Base-by-base conservation (phyloP, 495 filamentous ascomycete species). In the Aspergillus nidulans region DNA sequence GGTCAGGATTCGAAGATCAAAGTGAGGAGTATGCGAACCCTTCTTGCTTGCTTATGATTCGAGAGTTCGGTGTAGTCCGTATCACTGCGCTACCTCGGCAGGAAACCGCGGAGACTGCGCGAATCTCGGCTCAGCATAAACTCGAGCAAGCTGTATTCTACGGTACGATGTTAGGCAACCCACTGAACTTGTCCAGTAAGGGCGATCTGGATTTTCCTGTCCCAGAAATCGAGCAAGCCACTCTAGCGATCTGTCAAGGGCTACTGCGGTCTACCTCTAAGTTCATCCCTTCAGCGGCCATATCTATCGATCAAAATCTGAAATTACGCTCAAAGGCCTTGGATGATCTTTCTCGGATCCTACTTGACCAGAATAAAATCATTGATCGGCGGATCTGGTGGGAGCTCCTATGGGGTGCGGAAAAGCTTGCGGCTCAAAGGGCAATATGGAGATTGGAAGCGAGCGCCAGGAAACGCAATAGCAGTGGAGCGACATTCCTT, bases 121-220 rank as follows among this genome's bases (percentile, higher is more conserved):
- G 68, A 21, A 77, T 92, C 18, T 90, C 89, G 1, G 87, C 89
- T 7, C 91, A 88, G 65, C 88, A 83, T 64, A 97, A 92, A 68
- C 77, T 99, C 40, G 91, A 96, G 62, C 92, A 97, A 67, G 92
- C 92, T 13, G 85, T 97, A 3, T 96, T 96, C 72, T 97, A 88
- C 66, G 90, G 92, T 1, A 82, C 81, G 19, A 83, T 90, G 68
- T 77, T 80, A 41, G 81, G 86, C 58, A 96, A 94, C 59, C 86
- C 91, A 9, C 71, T 99, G 25, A 84, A 90, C 58, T 87, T 99
- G 55, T 76, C 82, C 44, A 80, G 82, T 26, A 79, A 80, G 45
- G 73, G 80, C 21, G 81, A 82, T 36, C 71, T 84, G 18, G 71
- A 77, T 20, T 96, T 91, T 58, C 72, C 83, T 2, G 58, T 74